phyloP scores from a whole-genome alignment of 257 asterid genomes.

The Ilex aquifolium region DNA sequence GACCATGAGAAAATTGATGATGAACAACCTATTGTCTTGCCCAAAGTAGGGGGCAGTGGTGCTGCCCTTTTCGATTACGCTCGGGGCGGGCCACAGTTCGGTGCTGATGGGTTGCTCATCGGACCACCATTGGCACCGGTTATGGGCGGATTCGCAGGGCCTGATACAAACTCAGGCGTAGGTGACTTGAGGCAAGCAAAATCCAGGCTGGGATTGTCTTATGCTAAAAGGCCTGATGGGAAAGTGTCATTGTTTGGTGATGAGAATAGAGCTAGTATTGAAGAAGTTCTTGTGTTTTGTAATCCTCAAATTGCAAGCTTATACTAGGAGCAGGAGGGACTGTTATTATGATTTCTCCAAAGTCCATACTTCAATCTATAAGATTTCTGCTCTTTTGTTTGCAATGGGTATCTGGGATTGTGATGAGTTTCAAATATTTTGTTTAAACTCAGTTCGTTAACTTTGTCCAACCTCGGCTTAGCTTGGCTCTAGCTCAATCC shows the following conservation, averaged over 20 bases:
- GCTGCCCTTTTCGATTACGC: slow-evolving; percentile 93
- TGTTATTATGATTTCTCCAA: too few species aligned
- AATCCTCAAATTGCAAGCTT: slow-evolving; percentile 89
- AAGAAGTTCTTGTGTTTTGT: slow-evolving; percentile 71
- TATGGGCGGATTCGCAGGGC: slow-evolving; percentile 93
- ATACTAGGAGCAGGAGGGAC: slow-evolving; percentile 28
- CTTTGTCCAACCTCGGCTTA: too few species aligned
- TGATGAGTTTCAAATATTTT: too few species aligned
- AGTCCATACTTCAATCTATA: too few species aligned
- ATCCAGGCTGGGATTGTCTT: slow-evolving; percentile 83
- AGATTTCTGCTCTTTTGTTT: too few species aligned
- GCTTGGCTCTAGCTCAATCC: too few species aligned
- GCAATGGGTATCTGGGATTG: too few species aligned
- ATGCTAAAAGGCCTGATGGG: slow-evolving; percentile 76
- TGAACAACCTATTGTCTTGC: slow-evolving; percentile 36
- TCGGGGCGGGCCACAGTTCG: slow-evolving; percentile 91
- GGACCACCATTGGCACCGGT: slow-evolving; percentile 93
- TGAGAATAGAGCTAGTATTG: slow-evolving; percentile 47
- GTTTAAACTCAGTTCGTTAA: too few species aligned
- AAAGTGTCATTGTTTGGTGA: slow-evolving; percentile 81
- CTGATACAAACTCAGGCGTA: slow-evolving; percentile 77
- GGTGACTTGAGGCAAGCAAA: slow-evolving; percentile 80
- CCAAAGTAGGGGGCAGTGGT: slow-evolving; percentile 92
- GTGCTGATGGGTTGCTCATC: slow-evolving; percentile 81
- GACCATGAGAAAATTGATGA: slow-evolving; percentile 4